These are phyloP conservation scores for Filosporella fistucella DNA, from an alignment of 495 filamentous ascomycete species.

Conservation along the genomic window DNA sequence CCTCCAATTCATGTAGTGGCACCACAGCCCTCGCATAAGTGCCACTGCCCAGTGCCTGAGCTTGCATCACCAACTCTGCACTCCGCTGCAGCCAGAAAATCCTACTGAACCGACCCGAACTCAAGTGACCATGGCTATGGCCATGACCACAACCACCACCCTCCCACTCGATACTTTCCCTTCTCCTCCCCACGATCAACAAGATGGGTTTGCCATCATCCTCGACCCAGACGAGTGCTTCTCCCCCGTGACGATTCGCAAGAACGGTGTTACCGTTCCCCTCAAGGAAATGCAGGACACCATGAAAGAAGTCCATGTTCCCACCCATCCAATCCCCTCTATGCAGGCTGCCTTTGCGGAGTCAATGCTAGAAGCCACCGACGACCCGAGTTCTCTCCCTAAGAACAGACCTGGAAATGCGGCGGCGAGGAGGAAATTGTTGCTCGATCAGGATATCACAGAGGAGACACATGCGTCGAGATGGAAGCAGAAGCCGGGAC, in stretches of 20 bases:
- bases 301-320: slow-evolving; percentile 35
- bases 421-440: slow-evolving; percentile 58
- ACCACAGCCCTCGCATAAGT: neutral
- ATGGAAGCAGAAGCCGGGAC: slow-evolving; percentile 66
- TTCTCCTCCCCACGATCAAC: slow-evolving; percentile 1
- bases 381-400: slow-evolving; percentile 36
- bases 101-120: neutral
- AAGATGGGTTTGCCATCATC: slow-evolving; percentile 8
- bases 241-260: slow-evolving; percentile 4
- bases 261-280: too few species aligned
- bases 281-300: too few species aligned
- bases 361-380: slow-evolving; percentile 69
- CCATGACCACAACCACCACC: too few species aligned
- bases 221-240: slow-evolving; percentile 1
- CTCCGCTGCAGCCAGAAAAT: neutral
- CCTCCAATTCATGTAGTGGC: slow-evolving; percentile 12
- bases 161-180: too few species aligned
- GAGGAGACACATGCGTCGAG: slow-evolving; percentile 55
- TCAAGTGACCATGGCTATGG: too few species aligned
- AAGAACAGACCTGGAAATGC: slow-evolving; percentile 55
- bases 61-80: neutral
- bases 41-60: too few species aligned
- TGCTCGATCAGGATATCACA: slow-evolving; percentile 63
- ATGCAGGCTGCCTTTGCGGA: slow-evolving; percentile 95
- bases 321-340: slow-evolving; percentile 71